Evolutionary conservation across 2,329 filamentous ascomycete genomes (phyloP), one percentile per base, ranked within the genome.

Genomic region (Stemphylium beticola): DNA sequence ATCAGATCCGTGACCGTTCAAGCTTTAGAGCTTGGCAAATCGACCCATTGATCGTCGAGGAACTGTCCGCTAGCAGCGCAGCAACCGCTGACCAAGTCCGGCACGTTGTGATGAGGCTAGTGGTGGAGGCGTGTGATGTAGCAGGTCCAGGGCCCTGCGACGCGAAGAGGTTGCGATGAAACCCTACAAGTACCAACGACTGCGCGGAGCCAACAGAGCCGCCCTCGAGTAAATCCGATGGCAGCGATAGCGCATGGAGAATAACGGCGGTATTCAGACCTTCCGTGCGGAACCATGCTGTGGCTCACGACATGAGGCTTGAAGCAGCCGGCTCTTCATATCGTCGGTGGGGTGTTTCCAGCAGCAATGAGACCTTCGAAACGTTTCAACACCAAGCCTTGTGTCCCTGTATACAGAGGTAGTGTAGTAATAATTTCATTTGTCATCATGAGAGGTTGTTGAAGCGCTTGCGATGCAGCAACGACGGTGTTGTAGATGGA

Each of bases 101-200:
- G 57, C 46, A 58, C 56, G 49, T 57, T 43, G 61, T 33, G 55
- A 56, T 69, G 65, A 64, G 63, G 60, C 48, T 67, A 60, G 58
- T 62, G 61, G 71, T 70, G 65, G 64, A 64, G 49, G 60, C 68
- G 66, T 62, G 64, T 66, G 64, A 58, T 73, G 72, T 74, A 67
- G 66, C 73, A 75, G 65, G 66, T 68, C 67, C 36, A 61, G 71
- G 73, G 68, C 61, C 59, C 50, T 76, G 74, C 68, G 71, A 76
- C 73, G 69, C 70, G 63, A 66, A 61, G 61, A 48, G 54, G 40
- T 48, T 42, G 49, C 44, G 57, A 60, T 75, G 74, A 76, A 76
- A 76, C 74, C 49, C 49, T 59, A 46, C 52, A 41, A 65, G 74
- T 72, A 49, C 60, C 71, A 75, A 62, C 65, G 41, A 55, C 53